Percentiles rank a stretch among this genome's conserved stretches.
Evolutionary conservation across 495 filamentous ascomycete genomes (phyloP).

Genomic region (Penicillium manginii): DNA sequence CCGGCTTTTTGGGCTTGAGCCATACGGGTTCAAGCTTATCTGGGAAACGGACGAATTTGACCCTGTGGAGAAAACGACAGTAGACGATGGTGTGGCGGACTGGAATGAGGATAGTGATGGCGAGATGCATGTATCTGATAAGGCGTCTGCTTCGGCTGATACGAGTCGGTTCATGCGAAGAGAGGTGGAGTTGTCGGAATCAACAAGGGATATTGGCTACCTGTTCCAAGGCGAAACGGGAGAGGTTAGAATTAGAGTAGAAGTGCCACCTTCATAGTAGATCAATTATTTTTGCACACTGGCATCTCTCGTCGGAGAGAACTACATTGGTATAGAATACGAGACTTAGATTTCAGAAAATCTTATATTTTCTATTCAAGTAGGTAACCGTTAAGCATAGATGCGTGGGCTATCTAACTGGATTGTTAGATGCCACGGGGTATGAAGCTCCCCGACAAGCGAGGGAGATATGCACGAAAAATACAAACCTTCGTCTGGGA

Average conservation of each 20-base stretch:
- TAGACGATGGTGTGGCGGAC: constrained; percentile 59
- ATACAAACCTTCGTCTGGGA: constrained; percentile 11
- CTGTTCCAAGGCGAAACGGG: constrained; percentile 67
- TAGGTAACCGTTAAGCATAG: constrained; percentile 16
- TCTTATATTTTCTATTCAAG: constrained; percentile 19
- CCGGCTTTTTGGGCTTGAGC: constrained; percentile 65
- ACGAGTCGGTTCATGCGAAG: constrained; percentile 63
- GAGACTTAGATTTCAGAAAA: constrained; percentile 66
- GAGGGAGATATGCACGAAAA: constrained; percentile 24
- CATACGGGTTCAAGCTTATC: constrained; percentile 66
- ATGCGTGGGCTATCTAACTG: constrained; percentile 15
- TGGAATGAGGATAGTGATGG: constrained; percentile 59
- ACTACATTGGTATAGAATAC: neutral
- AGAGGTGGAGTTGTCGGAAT: constrained; percentile 81
- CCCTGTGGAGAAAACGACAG: constrained; percentile 59
- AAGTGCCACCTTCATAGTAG: constrained; percentile 31
- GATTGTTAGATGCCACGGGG: constrained; percentile 18
- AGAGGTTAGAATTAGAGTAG: constrained; percentile 71
- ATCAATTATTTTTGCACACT: too few relatives aligned
- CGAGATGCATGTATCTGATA: constrained; percentile 27
- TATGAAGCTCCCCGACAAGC: constrained; percentile 23
- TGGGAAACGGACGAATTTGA: constrained; percentile 88
- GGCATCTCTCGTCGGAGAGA: too few relatives aligned
- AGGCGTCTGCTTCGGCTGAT: constrained; percentile 11
- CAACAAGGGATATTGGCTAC: constrained; percentile 79